Base-by-base conservation (phyloP, 345 rosid species). In the Hypericum androsaemum region DNA sequence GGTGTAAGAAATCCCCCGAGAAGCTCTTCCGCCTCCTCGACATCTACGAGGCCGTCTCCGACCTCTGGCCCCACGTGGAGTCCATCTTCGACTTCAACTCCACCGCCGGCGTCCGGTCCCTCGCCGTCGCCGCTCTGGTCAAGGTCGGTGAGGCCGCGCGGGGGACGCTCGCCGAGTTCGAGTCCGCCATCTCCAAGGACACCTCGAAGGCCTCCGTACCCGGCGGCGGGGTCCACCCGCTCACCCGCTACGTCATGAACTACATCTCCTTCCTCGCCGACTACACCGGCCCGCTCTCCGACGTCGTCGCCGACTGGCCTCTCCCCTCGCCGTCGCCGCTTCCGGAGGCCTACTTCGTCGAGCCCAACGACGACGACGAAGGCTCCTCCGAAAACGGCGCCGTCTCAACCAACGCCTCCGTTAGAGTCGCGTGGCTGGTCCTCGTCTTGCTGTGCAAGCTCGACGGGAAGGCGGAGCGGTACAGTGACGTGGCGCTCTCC, bases 211-310 rank as follows among this genome's bases (percentile, higher is more conserved):
- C 56, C 11, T 50, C 75, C 0, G 45, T 76, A 0, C 77, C 79
- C 41, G 87, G 95, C 39, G 97, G 89, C 0, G 94, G 89, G 0
- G 66, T 86, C 54, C 97, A 89, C 54, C 95, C 95, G 1, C 72
- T 86, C 1, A 83, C 87, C 0, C 83, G 90, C 35, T 81, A 85
- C 55, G 86, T 83, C 0, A 85, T 83, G 95, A 85, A 89, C 55
- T 89, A 85, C 71, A 59, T 86, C 62, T 39, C 78, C 3, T 72
- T 85, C 71, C 75, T 86, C 53, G 62, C 80, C 15, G 95, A 86
- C 41, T 89, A 85, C 81, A 49, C 54, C 49, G 78, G 69, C 0
- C 47, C 69, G 0, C 69, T 83, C 46, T 43, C 71, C 35, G 87
- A 74, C 14, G 79, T 88, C 6, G 62, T 84, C 39, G 82, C 77